Evolutionary conservation across 2,329 filamentous ascomycete species (phyloP), one percentile per base, ranked within the genome.

Genomic region (Verticillium longisporum): DNA sequence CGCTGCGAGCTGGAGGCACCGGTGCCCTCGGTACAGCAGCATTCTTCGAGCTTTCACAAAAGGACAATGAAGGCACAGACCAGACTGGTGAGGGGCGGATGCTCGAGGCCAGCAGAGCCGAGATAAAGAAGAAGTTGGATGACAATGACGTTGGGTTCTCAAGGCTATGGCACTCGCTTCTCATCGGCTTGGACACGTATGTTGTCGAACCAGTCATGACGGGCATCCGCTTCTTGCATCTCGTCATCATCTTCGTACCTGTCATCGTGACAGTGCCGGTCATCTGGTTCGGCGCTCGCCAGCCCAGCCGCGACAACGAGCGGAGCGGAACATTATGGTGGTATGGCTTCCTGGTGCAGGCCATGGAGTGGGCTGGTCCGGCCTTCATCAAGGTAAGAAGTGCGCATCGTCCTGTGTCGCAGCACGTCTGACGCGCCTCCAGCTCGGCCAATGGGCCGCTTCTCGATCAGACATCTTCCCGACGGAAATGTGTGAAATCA

Each of bases 381-480:
- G 92, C 95, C 0, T 99, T 99, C 71, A 99, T 99, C 77, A 99
- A 99, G 84, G 90, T 91, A 75, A 58, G 71, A 26, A 26, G 61
- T 50, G 36, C 4, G 11, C 33, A n/a, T 9, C 10, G 4, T 4
- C 2, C 33, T 61, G 26, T 34, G 6, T 13, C 11, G 7, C 15
- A 4, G 33, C 18, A 32, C n/a, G 26, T 21, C 33, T 13, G 38
- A 31, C 45, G 41, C 33, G 5, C 9, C 41, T 61, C 26, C 68
- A 93, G 87, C 85, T 99, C 60, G 95, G 95, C 15, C 95, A 99
- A 87, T 99, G 95, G 95, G 95, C 95, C 18, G 95, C 95, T 3
- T 98, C 95, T 5, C 84, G 95, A 72, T 91, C 93, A 53, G 95
- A 99, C 75, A 97, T 99, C 70, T 99, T 99, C 72, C 95, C 95